phyloP scores from a whole-genome alignment of 2,329 filamentous ascomycete species.

The Aspergillus felis region DNA sequence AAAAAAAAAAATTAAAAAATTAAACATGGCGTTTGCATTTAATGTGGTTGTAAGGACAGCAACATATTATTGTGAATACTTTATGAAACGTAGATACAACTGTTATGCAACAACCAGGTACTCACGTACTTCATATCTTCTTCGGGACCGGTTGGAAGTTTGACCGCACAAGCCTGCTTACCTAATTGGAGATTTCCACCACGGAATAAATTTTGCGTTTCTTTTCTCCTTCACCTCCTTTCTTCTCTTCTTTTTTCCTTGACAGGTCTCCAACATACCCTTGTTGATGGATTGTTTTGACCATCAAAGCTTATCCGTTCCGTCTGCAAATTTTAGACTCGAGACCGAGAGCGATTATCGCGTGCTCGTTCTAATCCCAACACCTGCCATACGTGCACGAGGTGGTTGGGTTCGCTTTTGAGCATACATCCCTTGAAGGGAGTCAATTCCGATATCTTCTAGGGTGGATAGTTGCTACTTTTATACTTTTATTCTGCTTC shows the following conservation, averaged over 20 bases:
- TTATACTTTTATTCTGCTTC: not conserved
- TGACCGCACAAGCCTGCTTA: conserved; percentile 2
- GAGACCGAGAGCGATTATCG: conserved; percentile 39
- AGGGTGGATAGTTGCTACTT: not conserved
- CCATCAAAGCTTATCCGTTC: conserved; percentile 22
- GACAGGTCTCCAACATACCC: conserved; percentile 45
- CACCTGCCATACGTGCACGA: conserved; percentile 24
- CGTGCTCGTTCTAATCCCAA: conserved; percentile 44
- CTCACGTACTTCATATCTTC: not conserved
- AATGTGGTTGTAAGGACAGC: not conserved
- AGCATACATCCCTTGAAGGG: conserved; percentile 32
- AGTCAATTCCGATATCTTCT: not conserved
- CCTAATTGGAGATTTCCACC: conserved; percentile 10
- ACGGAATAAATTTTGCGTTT: conserved; percentile 13
- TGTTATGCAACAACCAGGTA: not conserved
- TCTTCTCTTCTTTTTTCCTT: conserved; percentile 20
- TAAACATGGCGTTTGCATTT: not conserved
- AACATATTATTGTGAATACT: not conserved
- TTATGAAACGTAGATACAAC: not conserved
- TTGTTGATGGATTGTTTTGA: conserved; percentile 34
- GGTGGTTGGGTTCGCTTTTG: conserved; percentile 44
- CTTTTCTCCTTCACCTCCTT: conserved; percentile 17
- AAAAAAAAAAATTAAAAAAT: not conserved
- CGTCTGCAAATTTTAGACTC: conserved; percentile 40
- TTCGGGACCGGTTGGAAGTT: not conserved